Evolutionary conservation across 2,329 filamentous ascomycete species (phyloP), one percentile per base, ranked within the genome.

Genomic region (Escovopsis weberi): DNA sequence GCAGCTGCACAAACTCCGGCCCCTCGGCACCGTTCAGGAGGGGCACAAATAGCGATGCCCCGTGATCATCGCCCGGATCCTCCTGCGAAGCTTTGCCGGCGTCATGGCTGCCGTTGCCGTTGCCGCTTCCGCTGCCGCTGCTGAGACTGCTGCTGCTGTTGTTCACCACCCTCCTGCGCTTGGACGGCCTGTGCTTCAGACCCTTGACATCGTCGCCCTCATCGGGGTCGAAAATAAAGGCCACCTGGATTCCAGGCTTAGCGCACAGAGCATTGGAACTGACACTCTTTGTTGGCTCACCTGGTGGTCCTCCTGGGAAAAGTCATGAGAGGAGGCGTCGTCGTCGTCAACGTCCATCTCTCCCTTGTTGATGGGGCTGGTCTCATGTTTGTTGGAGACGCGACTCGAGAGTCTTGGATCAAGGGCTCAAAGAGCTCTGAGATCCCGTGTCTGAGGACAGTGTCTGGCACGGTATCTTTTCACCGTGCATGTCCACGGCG

Each of bases 201-300:
- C 55, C 49, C 39, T 50, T 51, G 28, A 37, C 33, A 37, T 55
- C 48, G 41, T 55, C 60, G 28, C 61, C 57, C 44, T 65, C 60
- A 37, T 67, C 59, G 45, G 76, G 70, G 45, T 70, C 67, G 57
- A 80, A 82, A 48, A 82, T 61, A 56, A 78, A 82, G 43, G 75
- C 74, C 38, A 70, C 69, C 77, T 82, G 54, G 33, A 28, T 19
- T 39, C 18, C 38, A 41, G n/a, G 30, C 8, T 44, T 32, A 41
- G 42, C 35, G 38, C 32, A 12, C 6, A 19, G 11, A 33, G 26
- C 9, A 37, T 18, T 26, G 35, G 10, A 4, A 18, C 10, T 15
- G 19, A 18, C 12, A 10, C 2, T 36, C 33, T 36, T 36, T 36
- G 19, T 15, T 26, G 6, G 33, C 43, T 47, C 53, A 68, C 68